phyloP scores from a whole-genome alignment of 2,329 filamentous ascomycete species.

The Camptophora hylomeconis region DNA sequence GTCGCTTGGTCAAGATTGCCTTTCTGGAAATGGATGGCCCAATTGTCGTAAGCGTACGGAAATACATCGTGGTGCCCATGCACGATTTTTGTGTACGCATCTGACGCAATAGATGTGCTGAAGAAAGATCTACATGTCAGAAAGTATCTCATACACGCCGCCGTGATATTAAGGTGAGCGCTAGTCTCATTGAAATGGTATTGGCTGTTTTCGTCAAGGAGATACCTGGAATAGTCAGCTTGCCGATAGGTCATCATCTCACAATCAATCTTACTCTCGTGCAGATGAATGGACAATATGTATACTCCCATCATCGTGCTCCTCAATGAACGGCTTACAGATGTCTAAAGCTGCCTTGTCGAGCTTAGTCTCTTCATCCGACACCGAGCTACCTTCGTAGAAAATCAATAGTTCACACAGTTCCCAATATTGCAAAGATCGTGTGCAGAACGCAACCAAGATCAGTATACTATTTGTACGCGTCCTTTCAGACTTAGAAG shows the following conservation, averaged over 20 bases:
- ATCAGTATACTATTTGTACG: constrained; percentile 8
- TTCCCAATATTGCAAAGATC: constrained; percentile 10
- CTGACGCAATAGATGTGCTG: neutral
- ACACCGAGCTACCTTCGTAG: constrained; percentile 7
- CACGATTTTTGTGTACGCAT: neutral
- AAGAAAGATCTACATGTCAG: neutral
- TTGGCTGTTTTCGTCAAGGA: constrained; percentile 75
- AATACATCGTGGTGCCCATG: neutral
- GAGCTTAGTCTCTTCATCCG: constrained; percentile 11
- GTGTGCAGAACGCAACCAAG: constrained; percentile 11
- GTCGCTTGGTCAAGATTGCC: no score
- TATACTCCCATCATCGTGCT: constrained; percentile 9
- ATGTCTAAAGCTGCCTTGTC: constrained; percentile 13
- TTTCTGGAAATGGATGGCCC: neutral
- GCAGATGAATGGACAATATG: constrained; percentile 16
- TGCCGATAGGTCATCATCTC: no score
- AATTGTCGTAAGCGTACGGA: neutral
- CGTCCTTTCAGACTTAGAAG: neutral
- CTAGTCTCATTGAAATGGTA: neutral
- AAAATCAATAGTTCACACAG: constrained; percentile 15
- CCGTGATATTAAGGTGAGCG: neutral
- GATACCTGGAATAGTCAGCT: constrained; percentile 91
- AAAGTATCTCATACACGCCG: neutral
- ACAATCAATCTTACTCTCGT: no score
- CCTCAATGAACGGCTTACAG: constrained; percentile 19